These are phyloP conservation scores for Lecanicillium sp. DNA, from an alignment of 2,329 filamentous ascomycete species.

Conservation along the genomic window DNA sequence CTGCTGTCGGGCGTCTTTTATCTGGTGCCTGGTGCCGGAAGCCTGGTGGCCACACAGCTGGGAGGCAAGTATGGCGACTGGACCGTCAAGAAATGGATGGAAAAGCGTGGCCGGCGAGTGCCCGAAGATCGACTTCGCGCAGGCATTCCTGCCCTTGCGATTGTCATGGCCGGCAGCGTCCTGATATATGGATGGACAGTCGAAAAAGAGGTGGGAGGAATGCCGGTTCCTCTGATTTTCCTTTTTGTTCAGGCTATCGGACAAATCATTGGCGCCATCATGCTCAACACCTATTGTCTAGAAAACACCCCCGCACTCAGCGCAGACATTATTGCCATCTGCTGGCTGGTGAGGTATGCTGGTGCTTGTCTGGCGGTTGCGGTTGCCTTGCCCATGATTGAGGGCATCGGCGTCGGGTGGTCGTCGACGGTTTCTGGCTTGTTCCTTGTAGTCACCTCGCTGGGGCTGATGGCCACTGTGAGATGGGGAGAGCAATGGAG, in stretches of 20 bases:
- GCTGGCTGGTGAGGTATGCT: slow-evolving; percentile 72
- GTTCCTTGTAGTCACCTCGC: slow-evolving; percentile 32
- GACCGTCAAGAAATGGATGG: slow-evolving; percentile 59
- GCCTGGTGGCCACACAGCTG: slow-evolving; percentile 61
- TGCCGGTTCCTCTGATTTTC: slow-evolving; percentile 59
- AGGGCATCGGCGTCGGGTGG: slow-evolving; percentile 73
- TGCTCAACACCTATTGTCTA: slow-evolving; percentile 73
- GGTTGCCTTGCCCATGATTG: slow-evolving; percentile 66
- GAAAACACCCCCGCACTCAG: slow-evolving; percentile 68
- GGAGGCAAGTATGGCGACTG: slow-evolving; percentile 68
- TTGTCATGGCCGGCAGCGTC: slow-evolving; percentile 56
- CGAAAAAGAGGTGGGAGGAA: slow-evolving; percentile 43
- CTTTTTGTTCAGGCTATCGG: slow-evolving; percentile 71
- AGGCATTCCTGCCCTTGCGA: slow-evolving; percentile 49
- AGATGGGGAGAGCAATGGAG: slow-evolving; percentile 36
- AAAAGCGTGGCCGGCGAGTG: slow-evolving; percentile 53
- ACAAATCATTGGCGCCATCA: slow-evolving; percentile 70
- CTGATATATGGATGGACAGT: slow-evolving; percentile 55
- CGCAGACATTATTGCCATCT: slow-evolving; percentile 71
- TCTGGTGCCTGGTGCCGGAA: slow-evolving; percentile 65
- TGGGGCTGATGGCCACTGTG: slow-evolving; percentile 32
- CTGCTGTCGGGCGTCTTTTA: slow-evolving; percentile 68
- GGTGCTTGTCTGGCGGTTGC: slow-evolving; percentile 67
- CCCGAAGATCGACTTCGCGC: slow-evolving; percentile 63
- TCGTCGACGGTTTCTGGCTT: slow-evolving; percentile 59